Conservation (phyloP, 139 green algal genomes). For the Tetradesmus lagerheimii region DNA sequence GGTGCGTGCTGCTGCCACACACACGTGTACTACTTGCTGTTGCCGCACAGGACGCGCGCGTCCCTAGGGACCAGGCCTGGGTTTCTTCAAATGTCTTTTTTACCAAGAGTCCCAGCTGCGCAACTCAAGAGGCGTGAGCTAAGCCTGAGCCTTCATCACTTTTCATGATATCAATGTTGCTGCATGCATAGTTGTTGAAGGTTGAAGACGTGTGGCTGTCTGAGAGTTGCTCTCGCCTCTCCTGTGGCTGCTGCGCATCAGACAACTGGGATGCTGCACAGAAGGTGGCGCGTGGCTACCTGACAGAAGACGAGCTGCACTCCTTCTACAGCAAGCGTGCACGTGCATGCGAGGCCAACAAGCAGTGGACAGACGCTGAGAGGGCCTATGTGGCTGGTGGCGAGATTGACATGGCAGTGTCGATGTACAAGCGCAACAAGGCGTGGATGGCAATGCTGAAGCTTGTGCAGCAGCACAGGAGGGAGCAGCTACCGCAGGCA, state of each 20-base stretch:
- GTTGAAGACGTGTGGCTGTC: too few relatives aligned
- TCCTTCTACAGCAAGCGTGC: conserved; percentile 62
- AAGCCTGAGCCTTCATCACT: too few relatives aligned
- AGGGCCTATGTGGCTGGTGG: conserved; percentile 77
- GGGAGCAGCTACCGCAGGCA: conserved; percentile 66
- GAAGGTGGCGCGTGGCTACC: conserved; percentile 80
- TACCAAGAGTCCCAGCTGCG: too few relatives aligned
- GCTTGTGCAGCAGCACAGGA: conserved; percentile 73
- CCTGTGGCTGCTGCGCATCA: not conserved
- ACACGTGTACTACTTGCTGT: too few relatives aligned
- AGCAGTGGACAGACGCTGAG: conserved; percentile 81
- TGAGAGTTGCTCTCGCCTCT: not conserved
- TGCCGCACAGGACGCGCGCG: too few relatives aligned
- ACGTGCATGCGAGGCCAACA: conserved; percentile 70
- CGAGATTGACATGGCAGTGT: conserved; percentile 81
- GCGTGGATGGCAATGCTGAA: conserved; percentile 84
- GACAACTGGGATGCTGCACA: conserved; percentile 84
- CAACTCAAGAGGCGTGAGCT: too few relatives aligned
- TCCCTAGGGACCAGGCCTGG: too few relatives aligned
- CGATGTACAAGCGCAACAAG: conserved; percentile 85
- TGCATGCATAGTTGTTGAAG: too few relatives aligned
- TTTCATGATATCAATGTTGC: too few relatives aligned
- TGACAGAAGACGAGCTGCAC: conserved; percentile 74
- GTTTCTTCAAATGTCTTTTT: too few relatives aligned
- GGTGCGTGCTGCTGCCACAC: not conserved